Conservation (phyloP, 345 rosid species). For the Balakata baccata region DNA sequence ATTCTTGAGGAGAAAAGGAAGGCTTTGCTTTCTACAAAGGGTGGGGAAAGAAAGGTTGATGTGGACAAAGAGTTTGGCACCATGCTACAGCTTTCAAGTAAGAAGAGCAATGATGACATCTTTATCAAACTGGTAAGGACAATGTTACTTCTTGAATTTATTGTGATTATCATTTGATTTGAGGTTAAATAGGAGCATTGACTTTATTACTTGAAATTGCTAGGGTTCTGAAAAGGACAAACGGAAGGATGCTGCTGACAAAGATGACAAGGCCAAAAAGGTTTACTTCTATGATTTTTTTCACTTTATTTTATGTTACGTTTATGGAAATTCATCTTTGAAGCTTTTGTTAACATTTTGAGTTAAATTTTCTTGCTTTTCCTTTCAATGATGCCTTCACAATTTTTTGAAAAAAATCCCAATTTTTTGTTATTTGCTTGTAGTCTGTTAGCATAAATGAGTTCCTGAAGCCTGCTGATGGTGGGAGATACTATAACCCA, state of each 20-base stretch:
- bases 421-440: slow-evolving; percentile 5
- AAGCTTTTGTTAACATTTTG: no score
- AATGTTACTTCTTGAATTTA: background rate
- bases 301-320: background rate
- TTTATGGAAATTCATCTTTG: background rate
- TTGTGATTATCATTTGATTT: background rate
- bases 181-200: background rate
- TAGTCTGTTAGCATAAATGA: slow-evolving; percentile 89
- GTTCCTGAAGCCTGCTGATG: slow-evolving; percentile 93
- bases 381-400: background rate
- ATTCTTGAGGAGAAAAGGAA: slow-evolving; percentile 79
- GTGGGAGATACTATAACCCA: slow-evolving; percentile 49
- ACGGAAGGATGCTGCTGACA: slow-evolving; percentile 80
- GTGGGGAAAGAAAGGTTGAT: slow-evolving; percentile 84
- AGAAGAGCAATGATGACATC: slow-evolving; percentile 75
- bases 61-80: slow-evolving; percentile 59
- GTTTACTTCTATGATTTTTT: slow-evolving; percentile 24
- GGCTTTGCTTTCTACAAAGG: slow-evolving; percentile 53
- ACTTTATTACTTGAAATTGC: slow-evolving; percentile 14
- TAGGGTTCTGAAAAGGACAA: slow-evolving; percentile 98
- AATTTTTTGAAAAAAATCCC: background rate
- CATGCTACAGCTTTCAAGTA: slow-evolving; percentile 85
- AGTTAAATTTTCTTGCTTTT: background rate
- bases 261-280: slow-evolving; percentile 88
- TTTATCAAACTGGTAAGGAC: slow-evolving; percentile 80